Conservation (phyloP, 345 rosid species). For the Syzygium jambos region DNA sequence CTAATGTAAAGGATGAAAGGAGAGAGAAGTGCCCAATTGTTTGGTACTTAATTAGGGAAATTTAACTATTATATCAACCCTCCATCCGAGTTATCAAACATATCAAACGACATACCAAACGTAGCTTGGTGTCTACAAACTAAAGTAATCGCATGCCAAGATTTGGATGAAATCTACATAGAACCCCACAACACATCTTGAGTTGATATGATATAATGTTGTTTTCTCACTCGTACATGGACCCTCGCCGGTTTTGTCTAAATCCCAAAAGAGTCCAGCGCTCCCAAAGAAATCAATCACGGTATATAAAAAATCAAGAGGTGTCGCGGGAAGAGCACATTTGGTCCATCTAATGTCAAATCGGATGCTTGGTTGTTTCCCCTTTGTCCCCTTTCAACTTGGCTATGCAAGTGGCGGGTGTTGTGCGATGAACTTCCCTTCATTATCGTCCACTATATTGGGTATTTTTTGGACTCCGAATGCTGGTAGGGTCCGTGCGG, state of each 20-base stretch:
- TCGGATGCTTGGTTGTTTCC: not conserved
- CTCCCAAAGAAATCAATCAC: not conserved
- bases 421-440: not conserved
- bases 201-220: not conserved
- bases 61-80: not conserved
- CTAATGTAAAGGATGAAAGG: not conserved
- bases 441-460: not conserved
- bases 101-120: not conserved
- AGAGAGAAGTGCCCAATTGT: not conserved
- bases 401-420: not conserved
- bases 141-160: not conserved
- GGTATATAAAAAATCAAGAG: not conserved
- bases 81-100: not conserved
- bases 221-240: not conserved
- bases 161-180: not conserved
- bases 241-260: not conserved
- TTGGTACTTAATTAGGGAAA: not conserved
- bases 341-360: not conserved
- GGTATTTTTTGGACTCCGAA: not conserved
- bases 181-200: not conserved
- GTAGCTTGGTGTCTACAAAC: not conserved
- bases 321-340: not conserved
- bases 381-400: not conserved
- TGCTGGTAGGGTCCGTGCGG: not conserved
- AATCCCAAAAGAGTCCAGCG: not conserved